Percentiles rank a stretch among this genome's conserved stretches.
Evolutionary conservation across 1,284 basidiomycete genomes (phyloP).

Genomic region (Marasmius sp.): DNA sequence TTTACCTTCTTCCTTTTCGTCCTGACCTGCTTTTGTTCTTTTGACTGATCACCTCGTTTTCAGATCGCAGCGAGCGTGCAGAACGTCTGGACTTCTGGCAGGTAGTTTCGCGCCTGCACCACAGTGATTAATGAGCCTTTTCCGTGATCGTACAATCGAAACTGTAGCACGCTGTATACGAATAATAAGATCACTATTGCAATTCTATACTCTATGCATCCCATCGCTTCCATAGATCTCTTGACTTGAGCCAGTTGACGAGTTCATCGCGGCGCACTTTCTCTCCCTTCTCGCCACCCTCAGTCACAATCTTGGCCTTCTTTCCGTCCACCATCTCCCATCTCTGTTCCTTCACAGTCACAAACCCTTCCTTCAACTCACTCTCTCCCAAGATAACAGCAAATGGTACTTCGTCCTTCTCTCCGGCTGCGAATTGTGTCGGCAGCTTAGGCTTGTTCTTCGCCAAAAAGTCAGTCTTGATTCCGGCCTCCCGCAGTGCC

Average conservation of each 20-base stretch:
- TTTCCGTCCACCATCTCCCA: conserved; percentile 77
- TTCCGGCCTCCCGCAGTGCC: conserved; percentile 84
- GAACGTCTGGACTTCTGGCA: no score
- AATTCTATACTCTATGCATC: background rate
- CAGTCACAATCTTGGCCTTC: conserved; percentile 61
- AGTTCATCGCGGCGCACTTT: conserved; percentile 71
- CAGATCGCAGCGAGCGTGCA: no score
- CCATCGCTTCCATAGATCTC: conserved; percentile 49
- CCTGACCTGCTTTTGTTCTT: background rate
- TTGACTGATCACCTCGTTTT: background rate
- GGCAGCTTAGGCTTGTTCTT: conserved; percentile 90
- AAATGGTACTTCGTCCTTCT: conserved; percentile 89
- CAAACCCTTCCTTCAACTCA: conserved; percentile 82
- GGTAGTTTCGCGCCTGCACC: no score
- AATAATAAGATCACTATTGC: background rate
- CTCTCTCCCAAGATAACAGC: conserved; percentile 88
- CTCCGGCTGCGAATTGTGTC: conserved; percentile 89
- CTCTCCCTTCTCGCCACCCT: conserved; percentile 63
- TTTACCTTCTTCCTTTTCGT: conserved; percentile 42
- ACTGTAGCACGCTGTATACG: background rate
- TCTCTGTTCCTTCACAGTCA: conserved; percentile 91
- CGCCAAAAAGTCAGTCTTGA: conserved; percentile 95
- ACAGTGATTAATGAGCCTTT: no score
- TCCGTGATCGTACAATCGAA: background rate
- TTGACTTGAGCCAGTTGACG: conserved; percentile 65